Percentiles rank a stretch among this genome's conserved stretches.
phyloP scores from a whole-genome alignment of 2,329 filamentous ascomycete species.

The Fusarium penzigii region DNA sequence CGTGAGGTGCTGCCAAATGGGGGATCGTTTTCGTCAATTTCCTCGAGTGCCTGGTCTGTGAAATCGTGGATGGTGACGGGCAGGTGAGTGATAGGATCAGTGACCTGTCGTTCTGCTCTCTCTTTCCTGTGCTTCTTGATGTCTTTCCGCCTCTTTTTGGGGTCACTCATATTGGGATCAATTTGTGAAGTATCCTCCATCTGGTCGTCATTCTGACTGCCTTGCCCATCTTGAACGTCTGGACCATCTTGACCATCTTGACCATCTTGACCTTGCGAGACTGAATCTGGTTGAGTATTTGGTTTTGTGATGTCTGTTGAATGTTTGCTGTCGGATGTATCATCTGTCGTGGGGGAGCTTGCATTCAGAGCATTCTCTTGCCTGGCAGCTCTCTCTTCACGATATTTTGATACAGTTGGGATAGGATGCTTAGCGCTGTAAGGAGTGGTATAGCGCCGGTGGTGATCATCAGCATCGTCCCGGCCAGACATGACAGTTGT shows the following conservation, averaged over 20 bases:
- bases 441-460: conserved; percentile 40
- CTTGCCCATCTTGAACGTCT: conserved; percentile 7
- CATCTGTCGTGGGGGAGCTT: conserved; percentile 15
- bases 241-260: too few relatives aligned
- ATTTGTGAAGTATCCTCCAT: conserved; percentile 39
- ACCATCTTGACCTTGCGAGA: conserved; percentile 9
- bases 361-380: conserved; percentile 40
- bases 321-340: conserved; percentile 2
- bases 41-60: conserved; percentile 59
- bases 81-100: conserved; percentile 72
- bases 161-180: conserved; percentile 39
- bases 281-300: conserved; percentile 5
- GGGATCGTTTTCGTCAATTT: conserved; percentile 33
- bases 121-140: conserved; percentile 48
- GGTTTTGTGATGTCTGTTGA: neutral
- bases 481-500: conserved; percentile 35
- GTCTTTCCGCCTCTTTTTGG: conserved; percentile 49
- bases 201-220: conserved; percentile 9
- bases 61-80: conserved; percentile 69
- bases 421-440: conserved; percentile 46
- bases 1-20: conserved; percentile 38
- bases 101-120: conserved; percentile 61
- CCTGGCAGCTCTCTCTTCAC: conserved; percentile 47
- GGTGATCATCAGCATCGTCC: conserved; percentile 39
- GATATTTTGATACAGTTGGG: conserved; percentile 51